Base-by-base conservation (phyloP, 148 eudicot species). In the Mesembryanthemum crystallinum region DNA sequence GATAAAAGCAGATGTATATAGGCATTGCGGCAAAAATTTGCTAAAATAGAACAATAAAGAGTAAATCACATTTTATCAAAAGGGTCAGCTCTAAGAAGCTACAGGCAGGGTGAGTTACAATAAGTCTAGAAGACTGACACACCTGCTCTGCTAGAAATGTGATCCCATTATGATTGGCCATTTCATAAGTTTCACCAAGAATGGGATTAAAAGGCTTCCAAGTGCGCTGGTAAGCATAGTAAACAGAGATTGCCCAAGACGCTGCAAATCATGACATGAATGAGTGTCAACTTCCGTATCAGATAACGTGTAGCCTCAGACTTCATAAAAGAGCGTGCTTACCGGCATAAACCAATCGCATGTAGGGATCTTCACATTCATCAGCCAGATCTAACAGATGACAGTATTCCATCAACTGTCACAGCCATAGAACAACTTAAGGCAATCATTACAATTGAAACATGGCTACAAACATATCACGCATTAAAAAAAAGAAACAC, bases 201-300 rank as follows among this genome's bases (percentile, higher is more conserved):
- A 95, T 92, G 73, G 99, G 99, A 82, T 95, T 95, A 72, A 95
- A 95, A 30, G 99, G 99, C 91, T 95, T 95, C 99, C 99, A 95
- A 69, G 98, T 91, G 51, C 99, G 88, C 78, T 91, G 98, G 67
- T 78, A 85, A 77, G 99, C 96, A 80, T 83, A 91, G 78, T 90
- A 95, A 30, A 92, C 87, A 72, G 99, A 89, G 69, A 95, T 83
- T 76, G 89, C 88, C 91, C 91, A 95, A 20, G 97, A 76, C 60
- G 98, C 99, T 95, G 90, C 81, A 81, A 68, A 73, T 21, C 45
- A 57, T 27, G 73, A 62, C 37, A 67, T 67, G 62, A 69, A 67
- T 67, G 62, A 69, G 35, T 23, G 59, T 68, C 73, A 51, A 18
- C 32, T 32, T 32, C 32, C 51, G 54, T 49, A 73, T 57, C n/a